Base-by-base conservation (phyloP, 75 land plant species). In the Cupressus sempervirens region DNA sequence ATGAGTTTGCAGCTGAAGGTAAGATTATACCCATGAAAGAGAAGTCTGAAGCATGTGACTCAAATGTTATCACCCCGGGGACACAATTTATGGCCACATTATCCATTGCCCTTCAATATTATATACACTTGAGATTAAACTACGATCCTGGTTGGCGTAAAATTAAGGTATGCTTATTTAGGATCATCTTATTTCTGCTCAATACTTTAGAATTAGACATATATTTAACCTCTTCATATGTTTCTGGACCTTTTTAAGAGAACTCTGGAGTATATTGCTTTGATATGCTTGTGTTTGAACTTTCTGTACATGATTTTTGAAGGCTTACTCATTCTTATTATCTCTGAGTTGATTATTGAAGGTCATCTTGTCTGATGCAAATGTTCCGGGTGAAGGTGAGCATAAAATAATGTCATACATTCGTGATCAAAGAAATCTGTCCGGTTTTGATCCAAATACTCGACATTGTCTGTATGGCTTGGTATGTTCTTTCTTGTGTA, bases 1-100 rank as follows among this genome's bases (percentile, higher is more conserved):
- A 82, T 67, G 94, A 96, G 80, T 95, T 93, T 88, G 95, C 93
- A 85, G 88, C 84, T 45, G 98, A 93, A 76, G 98, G 98, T 15
- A 87, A 93, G 83, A 90, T 91, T n/a, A 88, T 96, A 84, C 92
- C 98, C 56, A 92, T 93, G 7, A 96, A 96, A 84, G 87, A 86
- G 83, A 90, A 91, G 34, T 89, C 92, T 68, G 95, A 96, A 84
- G 84, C 89, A 80, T 87, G 79, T 84, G 98, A 96, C 89, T 93
- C 95, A 36, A 96, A 96, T 90, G 93, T 96, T n/a, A 96, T 96
- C 56, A 96, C 97, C n/a, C 98, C 98, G 40, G 98, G 98, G 85
- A 96, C 98, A 62, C 86, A 88, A 76, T 96, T 96, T 84, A 96
- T 96, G 98, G 97, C 85, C n/a, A 92, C 91, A 76, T 67, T 96